Percentiles rank a stretch among this genome's conserved stretches.
These are phyloP conservation scores for Thermochaetoides thermophila DNA, from an alignment of 495 filamentous ascomycete genomes.

Conservation along the genomic window DNA sequence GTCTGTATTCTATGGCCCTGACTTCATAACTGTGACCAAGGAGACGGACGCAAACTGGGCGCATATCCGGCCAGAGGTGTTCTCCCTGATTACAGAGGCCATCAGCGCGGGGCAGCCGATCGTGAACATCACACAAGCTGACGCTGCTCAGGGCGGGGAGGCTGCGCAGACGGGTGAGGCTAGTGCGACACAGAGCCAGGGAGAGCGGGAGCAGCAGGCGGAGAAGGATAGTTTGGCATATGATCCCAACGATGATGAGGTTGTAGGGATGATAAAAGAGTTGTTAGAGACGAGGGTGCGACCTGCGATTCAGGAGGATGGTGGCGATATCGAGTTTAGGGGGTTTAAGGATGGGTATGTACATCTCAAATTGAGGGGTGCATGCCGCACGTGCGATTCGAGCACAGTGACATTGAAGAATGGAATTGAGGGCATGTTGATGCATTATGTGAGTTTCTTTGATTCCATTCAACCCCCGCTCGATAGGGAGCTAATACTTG, in stretches of 20 bases:
- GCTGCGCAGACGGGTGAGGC: slow-evolving; percentile 37
- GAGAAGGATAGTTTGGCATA: slow-evolving; percentile 59
- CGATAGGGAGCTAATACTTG: no score
- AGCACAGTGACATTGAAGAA: slow-evolving; percentile 92
- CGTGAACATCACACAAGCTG: slow-evolving; percentile 42
- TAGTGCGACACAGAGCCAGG: background rate
- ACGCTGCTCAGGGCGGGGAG: no score
- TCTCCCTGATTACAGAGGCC: slow-evolving; percentile 82
- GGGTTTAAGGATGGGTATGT: slow-evolving; percentile 83
- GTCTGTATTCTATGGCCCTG: slow-evolving; percentile 83
- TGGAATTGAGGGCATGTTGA: slow-evolving; percentile 94
- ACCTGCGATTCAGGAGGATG: slow-evolving; percentile 92
- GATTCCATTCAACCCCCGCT: no score
- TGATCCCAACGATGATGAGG: slow-evolving; percentile 79
- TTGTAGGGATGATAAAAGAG: slow-evolving; percentile 96
- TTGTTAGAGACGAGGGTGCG: slow-evolving; percentile 89
- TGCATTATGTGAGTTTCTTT: slow-evolving; percentile 42
- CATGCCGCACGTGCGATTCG: slow-evolving; percentile 88
- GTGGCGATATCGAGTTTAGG: slow-evolving; percentile 87
- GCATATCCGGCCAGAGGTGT: slow-evolving; percentile 88
- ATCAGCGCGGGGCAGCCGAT: slow-evolving; percentile 71
- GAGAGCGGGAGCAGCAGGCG: background rate
- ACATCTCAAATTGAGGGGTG: slow-evolving; percentile 73
- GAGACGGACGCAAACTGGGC: slow-evolving; percentile 77
- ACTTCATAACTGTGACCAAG: slow-evolving; percentile 96